phyloP scores from a whole-genome alignment of 2,329 filamentous ascomycete species.

The Fusarium incarnatum region DNA sequence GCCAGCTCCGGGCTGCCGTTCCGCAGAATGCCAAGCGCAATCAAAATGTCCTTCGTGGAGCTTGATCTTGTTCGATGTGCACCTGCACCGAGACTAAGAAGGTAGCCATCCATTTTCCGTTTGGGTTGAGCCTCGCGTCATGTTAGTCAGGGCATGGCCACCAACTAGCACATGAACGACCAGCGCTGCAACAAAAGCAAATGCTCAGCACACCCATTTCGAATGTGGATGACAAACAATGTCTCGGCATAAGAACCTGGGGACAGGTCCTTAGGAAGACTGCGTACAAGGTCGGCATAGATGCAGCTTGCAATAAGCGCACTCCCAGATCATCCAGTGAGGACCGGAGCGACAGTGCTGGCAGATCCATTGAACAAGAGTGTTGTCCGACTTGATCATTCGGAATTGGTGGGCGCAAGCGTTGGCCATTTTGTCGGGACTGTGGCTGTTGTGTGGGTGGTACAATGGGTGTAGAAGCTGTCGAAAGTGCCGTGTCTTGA shows the following conservation, averaged over 20 bases:
- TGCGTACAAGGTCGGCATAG: conserved; percentile 70
- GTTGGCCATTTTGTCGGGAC: conserved; percentile 58
- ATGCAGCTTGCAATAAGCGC: conserved; percentile 75
- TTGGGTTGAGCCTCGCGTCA: conserved; percentile 34
- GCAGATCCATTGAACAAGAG: conserved; percentile 74
- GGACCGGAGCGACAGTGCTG: conserved; percentile 72
- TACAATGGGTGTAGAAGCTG: conserved; percentile 37
- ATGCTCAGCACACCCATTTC: conserved; percentile 26
- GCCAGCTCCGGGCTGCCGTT: conserved; percentile 42
- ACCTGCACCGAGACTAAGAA: conserved; percentile 39
- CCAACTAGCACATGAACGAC: conserved; percentile 28
- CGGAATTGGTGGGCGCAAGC: conserved; percentile 72
- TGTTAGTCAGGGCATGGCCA: conserved; percentile 41
- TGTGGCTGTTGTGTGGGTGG: conserved; percentile 28
- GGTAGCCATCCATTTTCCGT: conserved; percentile 18
- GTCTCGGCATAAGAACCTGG: conserved; percentile 24
- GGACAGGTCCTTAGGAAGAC: conserved; percentile 41
- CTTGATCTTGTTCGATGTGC: conserved; percentile 26
- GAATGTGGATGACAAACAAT: conserved; percentile 33
- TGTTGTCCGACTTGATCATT: conserved; percentile 75
- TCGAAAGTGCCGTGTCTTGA: conserved; percentile 22
- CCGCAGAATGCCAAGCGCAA: conserved; percentile 40
- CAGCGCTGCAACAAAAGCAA: conserved; percentile 11
- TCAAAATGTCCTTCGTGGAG: conserved; percentile 31
- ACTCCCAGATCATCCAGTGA: conserved; percentile 77